These are phyloP conservation scores for Arctostaphylos glauca DNA, from an alignment of 148 eudicot genomes.

Conservation along the genomic window DNA sequence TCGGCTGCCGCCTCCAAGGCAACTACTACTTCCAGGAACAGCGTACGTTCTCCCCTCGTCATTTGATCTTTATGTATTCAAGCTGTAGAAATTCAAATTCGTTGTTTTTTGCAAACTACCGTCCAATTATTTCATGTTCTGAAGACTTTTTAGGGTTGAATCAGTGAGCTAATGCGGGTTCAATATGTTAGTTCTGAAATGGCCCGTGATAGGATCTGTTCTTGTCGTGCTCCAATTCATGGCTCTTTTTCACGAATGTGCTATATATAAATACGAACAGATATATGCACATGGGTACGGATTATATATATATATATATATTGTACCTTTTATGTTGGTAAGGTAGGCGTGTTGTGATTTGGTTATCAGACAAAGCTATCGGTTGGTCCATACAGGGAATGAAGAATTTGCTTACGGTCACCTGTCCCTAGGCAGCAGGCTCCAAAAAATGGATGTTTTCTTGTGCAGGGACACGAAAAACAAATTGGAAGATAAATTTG, in stretches of 20 bases:
- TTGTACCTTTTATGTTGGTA: neutral
- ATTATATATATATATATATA: neutral
- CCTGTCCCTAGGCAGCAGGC: constrained; percentile 7
- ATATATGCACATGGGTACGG: neutral
- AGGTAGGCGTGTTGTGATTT: neutral
- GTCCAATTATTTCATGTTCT: neutral
- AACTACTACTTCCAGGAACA: constrained; percentile 74
- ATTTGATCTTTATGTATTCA: neutral
- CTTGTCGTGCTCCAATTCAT: neutral
- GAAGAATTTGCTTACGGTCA: neutral
- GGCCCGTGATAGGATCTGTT: neutral
- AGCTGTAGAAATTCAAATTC: neutral
- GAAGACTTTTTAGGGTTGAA: neutral
- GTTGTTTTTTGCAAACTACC: neutral
- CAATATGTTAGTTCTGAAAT: neutral
- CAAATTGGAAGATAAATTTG: neutral
- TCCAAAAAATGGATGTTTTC: neutral
- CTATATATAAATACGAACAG: neutral
- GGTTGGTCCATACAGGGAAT: neutral
- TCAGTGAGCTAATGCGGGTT: neutral
- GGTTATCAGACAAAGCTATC: constrained; percentile 2
- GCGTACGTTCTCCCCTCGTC: constrained; percentile 30
- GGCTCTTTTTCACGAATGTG: neutral
- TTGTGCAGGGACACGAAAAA: neutral
- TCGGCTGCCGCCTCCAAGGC: constrained; percentile 87